phyloP scores from a whole-genome alignment of 345 rosid species.

The Gossypium thurberi region DNA sequence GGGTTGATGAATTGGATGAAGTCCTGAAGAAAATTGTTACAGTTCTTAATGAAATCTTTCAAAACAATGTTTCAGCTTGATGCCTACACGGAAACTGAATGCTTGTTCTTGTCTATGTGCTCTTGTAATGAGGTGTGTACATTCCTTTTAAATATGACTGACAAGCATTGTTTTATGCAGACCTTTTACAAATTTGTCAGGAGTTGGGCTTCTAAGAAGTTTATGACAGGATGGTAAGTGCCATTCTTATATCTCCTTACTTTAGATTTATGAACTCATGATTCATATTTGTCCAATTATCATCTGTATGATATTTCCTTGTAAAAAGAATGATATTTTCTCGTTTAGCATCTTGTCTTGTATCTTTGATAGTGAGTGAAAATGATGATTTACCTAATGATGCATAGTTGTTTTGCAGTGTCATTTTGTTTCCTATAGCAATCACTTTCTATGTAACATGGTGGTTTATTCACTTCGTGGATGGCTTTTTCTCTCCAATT shows the following conservation, averaged over 20 bases:
- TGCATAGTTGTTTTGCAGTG: slow-evolving; percentile 51
- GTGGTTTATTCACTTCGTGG: slow-evolving; percentile 99
- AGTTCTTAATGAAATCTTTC: not conserved
- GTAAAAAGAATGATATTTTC: not conserved
- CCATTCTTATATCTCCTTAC: slow-evolving; percentile 15
- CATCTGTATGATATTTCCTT: not conserved
- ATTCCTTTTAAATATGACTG: not conserved
- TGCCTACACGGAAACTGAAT: not conserved
- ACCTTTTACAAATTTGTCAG: slow-evolving; percentile 76
- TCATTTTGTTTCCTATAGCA: slow-evolving; percentile 87
- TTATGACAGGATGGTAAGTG: slow-evolving; percentile 92
- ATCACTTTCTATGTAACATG: slow-evolving; percentile 91
- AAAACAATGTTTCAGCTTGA: not conserved
- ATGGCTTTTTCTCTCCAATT: slow-evolving; percentile 95
- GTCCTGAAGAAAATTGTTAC: not conserved
- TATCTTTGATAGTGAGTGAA: not conserved
- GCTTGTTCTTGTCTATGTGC: not conserved
- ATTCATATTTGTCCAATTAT: not conserved
- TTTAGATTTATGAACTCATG: not conserved
- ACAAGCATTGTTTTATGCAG: slow-evolving; percentile 32
- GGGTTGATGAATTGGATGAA: not conserved
- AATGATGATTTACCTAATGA: slow-evolving; percentile 7
- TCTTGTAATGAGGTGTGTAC: not conserved
- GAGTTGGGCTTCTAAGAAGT: slow-evolving; percentile 99
- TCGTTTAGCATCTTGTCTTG: not conserved